Evolutionary conservation across 768 basidiomycete genomes (phyloP).

Genomic region (Trametes cingulata): DNA sequence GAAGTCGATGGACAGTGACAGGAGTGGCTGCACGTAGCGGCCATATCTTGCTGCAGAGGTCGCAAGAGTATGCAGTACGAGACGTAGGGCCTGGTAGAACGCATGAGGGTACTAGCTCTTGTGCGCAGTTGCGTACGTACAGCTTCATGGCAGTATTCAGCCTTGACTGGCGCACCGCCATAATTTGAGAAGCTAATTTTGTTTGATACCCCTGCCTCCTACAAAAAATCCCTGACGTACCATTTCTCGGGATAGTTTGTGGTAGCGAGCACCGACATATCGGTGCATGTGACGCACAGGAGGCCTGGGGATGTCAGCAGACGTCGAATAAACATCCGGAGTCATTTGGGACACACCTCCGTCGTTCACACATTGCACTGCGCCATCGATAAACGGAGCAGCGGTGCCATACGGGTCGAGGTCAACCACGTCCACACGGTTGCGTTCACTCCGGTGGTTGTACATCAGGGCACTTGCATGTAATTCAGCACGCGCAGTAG

Average conservation of each 20-base stretch:
- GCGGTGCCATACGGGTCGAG: conserved; percentile 98
- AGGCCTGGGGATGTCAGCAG: conserved; percentile 54
- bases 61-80: conserved; percentile 85
- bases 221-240: conserved; percentile 39
- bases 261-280: conserved; percentile 90
- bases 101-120: neutral
- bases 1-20: conserved; percentile 95
- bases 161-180: conserved; percentile 84
- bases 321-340: neutral
- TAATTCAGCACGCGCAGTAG: neutral
- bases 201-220: neutral
- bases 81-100: conserved; percentile 72
- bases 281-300: conserved; percentile 95
- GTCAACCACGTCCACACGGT: conserved; percentile 92
- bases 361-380: conserved; percentile 85
- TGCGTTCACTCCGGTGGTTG: conserved; percentile 69
- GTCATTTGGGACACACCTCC: conserved; percentile 58
- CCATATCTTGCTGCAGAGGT: conserved; percentile 91
- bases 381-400: conserved; percentile 93
- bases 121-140: conserved; percentile 44
- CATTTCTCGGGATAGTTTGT: conserved; percentile 97
- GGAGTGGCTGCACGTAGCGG: conserved; percentile 82
- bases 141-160: conserved; percentile 95
- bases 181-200: conserved; percentile 89
- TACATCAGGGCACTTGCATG: conserved; percentile 81